Evolutionary conservation across 345 rosid species (phyloP), one percentile per base, ranked within the genome.

Genomic region (Murraya paniculata): DNA sequence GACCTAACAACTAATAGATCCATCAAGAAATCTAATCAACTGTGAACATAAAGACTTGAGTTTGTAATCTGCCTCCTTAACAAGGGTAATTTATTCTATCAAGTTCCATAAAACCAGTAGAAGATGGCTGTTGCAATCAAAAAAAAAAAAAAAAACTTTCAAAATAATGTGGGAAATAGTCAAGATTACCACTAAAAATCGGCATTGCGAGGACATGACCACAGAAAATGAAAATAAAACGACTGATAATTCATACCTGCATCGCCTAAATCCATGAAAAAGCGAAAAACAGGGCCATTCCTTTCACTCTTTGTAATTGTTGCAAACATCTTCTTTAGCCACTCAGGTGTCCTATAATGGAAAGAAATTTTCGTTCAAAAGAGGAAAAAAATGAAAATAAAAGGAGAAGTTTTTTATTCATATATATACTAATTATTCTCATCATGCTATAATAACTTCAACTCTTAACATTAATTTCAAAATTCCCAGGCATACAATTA

Each of bases 261-360:
- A 80, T 96, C 99, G 64, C 99, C 97, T 62, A 94, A 87, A 85
- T 96, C 99, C 93, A 94, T 86, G 88, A 96, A 92, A 78, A 94
- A 94, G 10, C 97, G 92, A 75, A 94, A 94, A 71, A 96, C 95
- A 9, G 98, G 97, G 41, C 97, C 95, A 25, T 87, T 92, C 88
- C 94, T 92, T 88, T 91, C 91, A 10, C 97, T 90, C 90, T 87
- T 96, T 61, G 91, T 91, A 71, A 96, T 89, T 24, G 79, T 82
- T 10, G 97, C 84, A 85, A 91, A 92, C 77, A 96, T 72, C 81
- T 92, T 92, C 93, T 94, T 96, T 62, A 96, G 88, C 99, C 99
- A 96, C 85, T 89, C 80, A 10, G 98, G 98, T 79, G 97, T 89
- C 76, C 99, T 94, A 72, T 33, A 77, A 8, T 78, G 21, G 7